Conservation (phyloP, 176 grass and related monocot genomes). For the Areca catechu region DNA sequence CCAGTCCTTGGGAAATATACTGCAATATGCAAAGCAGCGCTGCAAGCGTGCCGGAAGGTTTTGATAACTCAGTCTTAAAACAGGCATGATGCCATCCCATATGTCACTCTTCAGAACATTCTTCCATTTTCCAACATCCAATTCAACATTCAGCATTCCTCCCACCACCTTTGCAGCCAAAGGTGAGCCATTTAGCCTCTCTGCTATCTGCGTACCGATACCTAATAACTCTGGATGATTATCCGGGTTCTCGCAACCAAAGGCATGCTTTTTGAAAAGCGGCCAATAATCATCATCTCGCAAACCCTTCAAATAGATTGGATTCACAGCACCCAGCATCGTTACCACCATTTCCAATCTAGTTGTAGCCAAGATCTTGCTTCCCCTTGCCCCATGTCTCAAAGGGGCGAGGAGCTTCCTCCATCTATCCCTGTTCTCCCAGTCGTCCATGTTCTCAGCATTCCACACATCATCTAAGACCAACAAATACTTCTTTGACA, state of each 20-base stretch:
- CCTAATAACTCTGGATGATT: background rate
- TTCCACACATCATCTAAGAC: constrained; percentile 68
- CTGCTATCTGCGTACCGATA: constrained; percentile 18
- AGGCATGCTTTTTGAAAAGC: constrained; percentile 5
- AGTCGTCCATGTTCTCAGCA: constrained; percentile 14
- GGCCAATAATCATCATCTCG: constrained; percentile 4
- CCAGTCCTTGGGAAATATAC: constrained; percentile 22
- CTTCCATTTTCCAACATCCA: too few relatives aligned
- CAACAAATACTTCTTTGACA: constrained; percentile 35
- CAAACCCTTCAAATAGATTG: constrained; percentile 11
- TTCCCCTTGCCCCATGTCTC: background rate
- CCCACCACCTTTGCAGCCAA: constrained; percentile 19
- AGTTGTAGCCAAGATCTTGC: constrained; percentile 25
- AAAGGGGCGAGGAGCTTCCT: background rate
- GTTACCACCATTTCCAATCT: constrained; percentile 17
- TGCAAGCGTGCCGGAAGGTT: constrained; percentile 12
- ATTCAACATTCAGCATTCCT: background rate
- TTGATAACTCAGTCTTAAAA: constrained; percentile 17
- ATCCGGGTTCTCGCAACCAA: background rate
- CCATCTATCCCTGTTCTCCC: constrained; percentile 10
- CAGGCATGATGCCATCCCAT: background rate
- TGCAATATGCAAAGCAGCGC: constrained; percentile 23
- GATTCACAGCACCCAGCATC: constrained; percentile 8
- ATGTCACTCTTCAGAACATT: too few relatives aligned
- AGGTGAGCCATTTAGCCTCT: constrained; percentile 19